phyloP scores from a whole-genome alignment of 176 grass and related monocot species.

The Paspalum vaginatum region DNA sequence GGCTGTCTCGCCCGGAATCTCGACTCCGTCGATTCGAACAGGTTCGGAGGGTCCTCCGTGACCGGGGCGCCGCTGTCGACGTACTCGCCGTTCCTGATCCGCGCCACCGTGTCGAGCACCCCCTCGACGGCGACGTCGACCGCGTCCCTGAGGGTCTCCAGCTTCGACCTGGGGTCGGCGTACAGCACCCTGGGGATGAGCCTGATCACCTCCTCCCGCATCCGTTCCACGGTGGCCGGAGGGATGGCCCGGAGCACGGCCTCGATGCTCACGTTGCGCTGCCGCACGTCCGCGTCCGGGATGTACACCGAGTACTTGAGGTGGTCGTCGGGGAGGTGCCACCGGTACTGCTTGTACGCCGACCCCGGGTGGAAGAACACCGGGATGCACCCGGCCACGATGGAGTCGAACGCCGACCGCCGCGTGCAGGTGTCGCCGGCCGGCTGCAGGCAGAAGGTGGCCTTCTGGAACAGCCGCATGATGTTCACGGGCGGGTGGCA shows the following conservation, averaged over 20 bases:
- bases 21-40: slow-evolving; percentile 1
- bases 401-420: slow-evolving; percentile 56
- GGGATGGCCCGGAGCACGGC: slow-evolving; percentile 44
- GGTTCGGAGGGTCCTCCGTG: slow-evolving; percentile 7
- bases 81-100: neutral
- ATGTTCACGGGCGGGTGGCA: slow-evolving; percentile 48
- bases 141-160: slow-evolving; percentile 51
- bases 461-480: slow-evolving; percentile 52
- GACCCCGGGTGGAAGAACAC: slow-evolving; percentile 53
- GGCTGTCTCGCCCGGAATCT: neutral
- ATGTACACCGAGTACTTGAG: slow-evolving; percentile 56
- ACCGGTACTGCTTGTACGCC: slow-evolving; percentile 54
- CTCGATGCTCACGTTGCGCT: slow-evolving; percentile 51
- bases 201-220: slow-evolving; percentile 51
- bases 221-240: slow-evolving; percentile 30
- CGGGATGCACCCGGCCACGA: slow-evolving; percentile 57
- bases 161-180: slow-evolving; percentile 43
- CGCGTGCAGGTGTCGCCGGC: slow-evolving; percentile 53
- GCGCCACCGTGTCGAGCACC: slow-evolving; percentile 29
- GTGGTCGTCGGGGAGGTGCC: slow-evolving; percentile 48
- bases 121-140: slow-evolving; percentile 54
- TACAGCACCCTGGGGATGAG: slow-evolving; percentile 48
- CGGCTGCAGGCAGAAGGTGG: slow-evolving; percentile 60
- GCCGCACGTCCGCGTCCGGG: slow-evolving; percentile 39
- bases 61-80: neutral